A percentile compares a stretch with the other conserved stretches of the same genome.
These are phyloP conservation scores for Coprinopsis cinerea DNA, from an alignment of 768 basidiomycete species.

Conservation along the genomic window DNA sequence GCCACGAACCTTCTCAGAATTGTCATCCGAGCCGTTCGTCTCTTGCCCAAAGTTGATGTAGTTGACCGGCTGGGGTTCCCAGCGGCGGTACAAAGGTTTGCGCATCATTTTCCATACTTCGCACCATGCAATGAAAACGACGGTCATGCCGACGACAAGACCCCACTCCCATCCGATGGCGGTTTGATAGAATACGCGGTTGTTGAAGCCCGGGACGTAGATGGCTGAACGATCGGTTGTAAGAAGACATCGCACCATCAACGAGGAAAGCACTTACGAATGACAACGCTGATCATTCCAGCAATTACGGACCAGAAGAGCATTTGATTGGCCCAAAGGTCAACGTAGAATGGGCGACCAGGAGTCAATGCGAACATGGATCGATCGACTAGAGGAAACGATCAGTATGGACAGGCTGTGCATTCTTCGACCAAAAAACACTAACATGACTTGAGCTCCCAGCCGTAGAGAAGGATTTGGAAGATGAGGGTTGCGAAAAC, in stretches of 20 bases:
- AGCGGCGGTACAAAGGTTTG: constrained; percentile 23
- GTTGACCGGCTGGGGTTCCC: constrained; percentile 13
- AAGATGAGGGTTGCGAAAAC: constrained; percentile 34
- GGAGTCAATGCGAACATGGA: constrained; percentile 32
- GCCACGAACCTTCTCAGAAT: not conserved
- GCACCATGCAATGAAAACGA: constrained; percentile 29
- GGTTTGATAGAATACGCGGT: constrained; percentile 30
- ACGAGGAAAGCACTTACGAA: constrained; percentile 26
- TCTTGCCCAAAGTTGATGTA: not conserved
- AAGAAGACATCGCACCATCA: not conserved
- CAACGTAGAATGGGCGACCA: constrained; percentile 28
- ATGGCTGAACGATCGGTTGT: constrained; percentile 20
- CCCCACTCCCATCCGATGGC: constrained; percentile 37
- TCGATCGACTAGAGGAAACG: constrained; percentile 25
- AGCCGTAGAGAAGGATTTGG: constrained; percentile 29
- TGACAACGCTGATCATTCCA: constrained; percentile 31
- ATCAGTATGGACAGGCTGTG: not conserved
- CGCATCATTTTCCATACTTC: constrained; percentile 35
- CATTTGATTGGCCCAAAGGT: constrained; percentile 29
- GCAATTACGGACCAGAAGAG: constrained; percentile 29
- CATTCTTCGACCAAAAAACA: not conserved
- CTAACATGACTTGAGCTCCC: constrained; percentile 34
- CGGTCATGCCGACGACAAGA: constrained; percentile 30
- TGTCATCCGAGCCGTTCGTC: not conserved
- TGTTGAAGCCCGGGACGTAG: constrained; percentile 33